Evolutionary conservation across 805 yeast species (phyloP).

Genomic region (Wickerhamiella spandovensis): DNA sequence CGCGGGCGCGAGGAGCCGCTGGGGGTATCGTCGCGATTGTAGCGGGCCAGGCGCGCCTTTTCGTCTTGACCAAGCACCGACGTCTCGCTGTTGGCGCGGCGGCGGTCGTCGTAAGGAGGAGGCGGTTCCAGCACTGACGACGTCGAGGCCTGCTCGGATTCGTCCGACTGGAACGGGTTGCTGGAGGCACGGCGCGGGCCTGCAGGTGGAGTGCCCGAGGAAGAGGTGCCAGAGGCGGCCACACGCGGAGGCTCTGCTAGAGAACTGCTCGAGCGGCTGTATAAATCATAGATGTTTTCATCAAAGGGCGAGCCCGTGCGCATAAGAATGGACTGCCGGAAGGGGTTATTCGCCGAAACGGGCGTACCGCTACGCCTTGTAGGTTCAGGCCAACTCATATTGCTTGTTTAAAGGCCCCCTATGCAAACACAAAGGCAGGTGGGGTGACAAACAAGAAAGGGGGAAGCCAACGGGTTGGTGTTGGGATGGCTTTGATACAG

Average conservation of each 20-base stretch:
- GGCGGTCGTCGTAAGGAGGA: conserved; percentile 22
- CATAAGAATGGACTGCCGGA: conserved; percentile 18
- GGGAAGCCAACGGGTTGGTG: neutral
- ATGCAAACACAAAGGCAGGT: neutral
- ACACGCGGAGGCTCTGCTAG: conserved; percentile 4
- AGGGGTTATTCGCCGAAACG: conserved; percentile 14
- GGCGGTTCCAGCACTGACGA: neutral
- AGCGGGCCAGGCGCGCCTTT: conserved; percentile 2
- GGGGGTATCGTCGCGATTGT: neutral
- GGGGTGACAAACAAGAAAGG: neutral
- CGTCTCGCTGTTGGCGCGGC: conserved; percentile 15
- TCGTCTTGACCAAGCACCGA: conserved; percentile 15
- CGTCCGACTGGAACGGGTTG: conserved; percentile 28
- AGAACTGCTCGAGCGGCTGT: conserved; percentile 6
- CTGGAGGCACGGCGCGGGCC: conserved; percentile 29
- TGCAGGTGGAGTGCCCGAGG: conserved; percentile 13
- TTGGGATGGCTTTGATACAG: neutral
- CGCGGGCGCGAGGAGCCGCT: neutral
- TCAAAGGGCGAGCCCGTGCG: conserved; percentile 21
- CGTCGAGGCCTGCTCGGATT: neutral
- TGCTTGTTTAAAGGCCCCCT: neutral
- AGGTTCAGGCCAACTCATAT: conserved; percentile 1
- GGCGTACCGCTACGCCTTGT: conserved; percentile 1
- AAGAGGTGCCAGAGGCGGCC: conserved; percentile 1
- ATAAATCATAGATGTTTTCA: conserved; percentile 3